Base-by-base conservation (phyloP, 371 early-diverging fungal genomes). In the Saksenaea vasiformis region DNA sequence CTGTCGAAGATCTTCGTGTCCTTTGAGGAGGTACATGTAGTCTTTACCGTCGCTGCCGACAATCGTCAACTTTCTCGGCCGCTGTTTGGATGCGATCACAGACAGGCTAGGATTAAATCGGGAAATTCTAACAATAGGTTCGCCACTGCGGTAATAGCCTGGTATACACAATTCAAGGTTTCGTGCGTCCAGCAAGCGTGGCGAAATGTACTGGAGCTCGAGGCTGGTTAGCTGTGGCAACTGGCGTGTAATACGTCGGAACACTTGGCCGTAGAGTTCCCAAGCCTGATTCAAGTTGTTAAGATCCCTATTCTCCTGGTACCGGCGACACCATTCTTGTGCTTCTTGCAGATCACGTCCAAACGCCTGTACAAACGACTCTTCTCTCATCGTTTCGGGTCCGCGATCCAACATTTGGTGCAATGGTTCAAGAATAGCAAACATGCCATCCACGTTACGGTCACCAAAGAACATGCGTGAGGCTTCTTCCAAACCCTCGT, bases 1-100 rank as follows among this genome's bases (percentile, higher is more conserved):
- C 77, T 98, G 98, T 57, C 99, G 91, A 36, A 99, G 76, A 85
- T 99, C 99, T 82, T 98, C 99, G 70, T 96, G 97, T 9, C 96
- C 98, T 84, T 99, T 99, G 61, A 98, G 84, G 61, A 98, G 70
- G 68, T 89, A 99, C 74, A 91, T 92, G 72, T 97, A 97, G 19
- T 92, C 93, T 28, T 85, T 84, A 24, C 98, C 97, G 69, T 98
- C 95, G 57, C 88, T 90, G 37, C 98, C 99, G 38, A 83, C 79
- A 51, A 98, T 91, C 2, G 89, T 87, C 64, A 98, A 62, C 31
- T 90, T 85, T 54, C 98, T 84, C 15, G 99, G 99, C 14, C 95
- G 84, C 72, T 98, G 98, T 69, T 98, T 98, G 7, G 98, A 95
- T 0, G 91, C 89, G 78, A 95, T 92, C 5, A 99, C 93, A 19